Percentiles rank a stretch among this genome's conserved stretches.
Evolutionary conservation across 768 basidiomycete species (phyloP).

Genomic region (Xerocomellus intermedius): DNA sequence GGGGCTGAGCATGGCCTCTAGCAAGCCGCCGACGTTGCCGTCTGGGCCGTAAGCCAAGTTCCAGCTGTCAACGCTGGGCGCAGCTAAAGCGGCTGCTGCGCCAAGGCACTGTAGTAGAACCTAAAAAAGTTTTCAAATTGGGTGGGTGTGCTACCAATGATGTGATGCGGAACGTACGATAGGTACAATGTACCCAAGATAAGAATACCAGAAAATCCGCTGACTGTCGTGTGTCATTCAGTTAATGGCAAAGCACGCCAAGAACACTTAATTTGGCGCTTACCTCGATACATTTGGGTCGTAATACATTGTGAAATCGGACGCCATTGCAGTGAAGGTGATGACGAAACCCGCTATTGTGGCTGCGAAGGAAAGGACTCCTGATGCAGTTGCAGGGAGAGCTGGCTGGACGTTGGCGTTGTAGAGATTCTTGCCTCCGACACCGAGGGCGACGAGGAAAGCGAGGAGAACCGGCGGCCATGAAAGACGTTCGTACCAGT

Average conservation of each 20-base stretch:
- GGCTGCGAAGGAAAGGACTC: conserved; percentile 64
- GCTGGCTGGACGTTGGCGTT: conserved; percentile 45
- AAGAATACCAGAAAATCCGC: conserved; percentile 63
- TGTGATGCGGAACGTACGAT: conserved; percentile 43
- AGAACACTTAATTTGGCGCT: background rate
- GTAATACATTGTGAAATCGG: conserved; percentile 78
- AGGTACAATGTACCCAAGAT: conserved; percentile 61
- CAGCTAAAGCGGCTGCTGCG: conserved; percentile 61
- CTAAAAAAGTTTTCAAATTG: conserved; percentile 15
- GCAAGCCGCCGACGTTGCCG: conserved; percentile 61
- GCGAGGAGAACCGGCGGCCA: conserved; percentile 81
- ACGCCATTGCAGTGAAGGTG: conserved; percentile 57
- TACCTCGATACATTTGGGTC: conserved; percentile 57
- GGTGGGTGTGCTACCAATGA: background rate
- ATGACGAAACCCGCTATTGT: conserved; percentile 73
- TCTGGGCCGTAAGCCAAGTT: conserved; percentile 48
- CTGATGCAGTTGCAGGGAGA: conserved; percentile 51
- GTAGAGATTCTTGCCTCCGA: conserved; percentile 69
- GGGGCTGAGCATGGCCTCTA: conserved; percentile 61
- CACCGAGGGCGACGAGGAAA: conserved; percentile 66
- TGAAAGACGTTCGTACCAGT: conserved; percentile 68
- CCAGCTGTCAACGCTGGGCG: conserved; percentile 57
- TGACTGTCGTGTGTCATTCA: conserved; percentile 36
- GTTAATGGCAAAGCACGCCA: conserved; percentile 1
- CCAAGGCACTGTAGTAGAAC: conserved; percentile 55